These are phyloP conservation scores for Anthoceros angustus DNA, from an alignment of 225 moss, liverwort and hornwort species.

Conservation along the genomic window DNA sequence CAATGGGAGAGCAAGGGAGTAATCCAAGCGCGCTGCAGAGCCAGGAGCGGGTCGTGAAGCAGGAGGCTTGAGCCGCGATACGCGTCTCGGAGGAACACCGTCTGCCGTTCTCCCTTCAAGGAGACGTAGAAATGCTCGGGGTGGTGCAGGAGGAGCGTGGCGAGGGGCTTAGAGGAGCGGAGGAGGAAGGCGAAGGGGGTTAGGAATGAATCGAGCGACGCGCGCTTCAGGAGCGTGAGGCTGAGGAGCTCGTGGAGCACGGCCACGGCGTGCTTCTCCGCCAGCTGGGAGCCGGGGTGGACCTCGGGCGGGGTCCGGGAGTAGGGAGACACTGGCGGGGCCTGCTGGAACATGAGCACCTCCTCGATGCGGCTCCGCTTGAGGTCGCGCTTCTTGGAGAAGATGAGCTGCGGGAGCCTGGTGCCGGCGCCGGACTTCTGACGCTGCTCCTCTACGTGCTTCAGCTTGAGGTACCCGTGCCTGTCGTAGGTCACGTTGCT, in stretches of 20 bases:
- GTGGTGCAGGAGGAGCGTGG: not conserved
- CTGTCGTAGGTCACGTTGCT: too few relatives aligned
- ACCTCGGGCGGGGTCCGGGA: slow-evolving; percentile 15
- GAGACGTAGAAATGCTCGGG: not conserved
- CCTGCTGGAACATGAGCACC: slow-evolving; percentile 16
- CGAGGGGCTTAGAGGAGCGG: not conserved
- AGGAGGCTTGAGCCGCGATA: not conserved
- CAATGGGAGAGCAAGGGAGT: too few relatives aligned
- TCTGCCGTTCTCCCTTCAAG: not conserved
- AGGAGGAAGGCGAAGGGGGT: slow-evolving; percentile 11
- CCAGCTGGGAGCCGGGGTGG: slow-evolving; percentile 16
- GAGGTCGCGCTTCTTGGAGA: not conserved
- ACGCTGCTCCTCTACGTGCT: too few relatives aligned
- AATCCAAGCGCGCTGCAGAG: too few relatives aligned
- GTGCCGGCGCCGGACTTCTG: too few relatives aligned
- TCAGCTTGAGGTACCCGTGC: too few relatives aligned
- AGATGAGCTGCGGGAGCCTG: too few relatives aligned
- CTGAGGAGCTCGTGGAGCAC: slow-evolving; percentile 44
- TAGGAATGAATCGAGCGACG: slow-evolving; percentile 12
- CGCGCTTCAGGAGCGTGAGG: slow-evolving; percentile 26
- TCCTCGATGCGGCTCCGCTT: not conserved
- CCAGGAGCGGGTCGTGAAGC: not conserved
- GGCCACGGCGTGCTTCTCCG: slow-evolving; percentile 41
- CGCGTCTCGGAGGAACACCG: not conserved
- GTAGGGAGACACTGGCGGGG: slow-evolving; percentile 39